phyloP scores from a whole-genome alignment of 805 yeast genomes.

The Ogataea dorogensis region DNA sequence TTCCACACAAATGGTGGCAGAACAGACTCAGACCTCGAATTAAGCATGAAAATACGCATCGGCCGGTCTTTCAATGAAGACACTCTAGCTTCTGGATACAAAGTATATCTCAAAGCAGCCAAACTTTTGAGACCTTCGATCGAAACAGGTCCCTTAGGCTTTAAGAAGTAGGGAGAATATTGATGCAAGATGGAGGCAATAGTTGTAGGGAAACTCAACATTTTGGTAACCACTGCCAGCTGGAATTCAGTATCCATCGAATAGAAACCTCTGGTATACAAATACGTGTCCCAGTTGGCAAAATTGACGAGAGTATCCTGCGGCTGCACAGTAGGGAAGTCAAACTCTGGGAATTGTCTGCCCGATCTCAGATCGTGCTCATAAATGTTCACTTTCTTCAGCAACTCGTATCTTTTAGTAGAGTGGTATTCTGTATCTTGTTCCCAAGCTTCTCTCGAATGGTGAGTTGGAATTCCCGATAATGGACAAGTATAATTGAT shows the following conservation, averaged over 20 bases:
- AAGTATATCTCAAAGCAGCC: conserved; percentile 87
- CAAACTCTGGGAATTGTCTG: conserved; percentile 91
- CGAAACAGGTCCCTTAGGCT: conserved; percentile 84
- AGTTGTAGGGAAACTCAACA: conserved; percentile 90
- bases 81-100: conserved; percentile 68
- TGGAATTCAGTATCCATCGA: conserved; percentile 98
- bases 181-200: conserved; percentile 81
- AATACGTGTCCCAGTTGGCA: conserved; percentile 86
- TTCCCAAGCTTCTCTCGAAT: conserved; percentile 86
- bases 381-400: conserved; percentile 84
- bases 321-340: conserved; percentile 80
- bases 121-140: conserved; percentile 91
- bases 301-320: conserved; percentile 74
- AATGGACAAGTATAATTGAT: conserved; percentile 86
- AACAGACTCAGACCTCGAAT: conserved; percentile 91
- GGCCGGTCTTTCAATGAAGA: conserved; percentile 79
- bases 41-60: conserved; percentile 82
- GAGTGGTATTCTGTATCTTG: conserved; percentile 70
- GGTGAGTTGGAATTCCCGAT: conserved; percentile 97
- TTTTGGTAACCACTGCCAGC: conserved; percentile 91
- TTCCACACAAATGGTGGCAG: conserved; percentile 95
- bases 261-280: conserved; percentile 87
- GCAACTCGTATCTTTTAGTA: conserved; percentile 61
- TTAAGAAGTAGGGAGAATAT: conserved; percentile 76
- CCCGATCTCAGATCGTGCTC: conserved; percentile 96